These are phyloP conservation scores for Pneumocystis carinii DNA, from an alignment of 1,139 yeast genomes.

Conservation along the genomic window DNA sequence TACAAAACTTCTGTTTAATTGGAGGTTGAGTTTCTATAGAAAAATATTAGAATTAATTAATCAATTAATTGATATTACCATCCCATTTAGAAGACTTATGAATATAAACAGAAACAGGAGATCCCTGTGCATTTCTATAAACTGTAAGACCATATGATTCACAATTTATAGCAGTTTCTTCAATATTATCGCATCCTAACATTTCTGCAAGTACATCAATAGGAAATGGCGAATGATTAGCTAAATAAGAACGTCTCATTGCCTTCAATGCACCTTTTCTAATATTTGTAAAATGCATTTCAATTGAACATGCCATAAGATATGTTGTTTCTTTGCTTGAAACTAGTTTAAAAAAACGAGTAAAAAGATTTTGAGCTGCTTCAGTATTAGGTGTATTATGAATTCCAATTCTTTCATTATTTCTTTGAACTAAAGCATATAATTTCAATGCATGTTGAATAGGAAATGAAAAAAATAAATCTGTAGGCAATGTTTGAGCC, in stretches of 20 bases:
- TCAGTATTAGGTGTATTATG: conserved; percentile 42
- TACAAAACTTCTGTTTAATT: conserved; percentile 4
- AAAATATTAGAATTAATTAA: neutral
- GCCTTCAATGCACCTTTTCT: conserved; percentile 62
- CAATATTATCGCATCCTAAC: conserved; percentile 8
- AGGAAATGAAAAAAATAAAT: conserved; percentile 38
- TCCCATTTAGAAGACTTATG: conserved; percentile 8
- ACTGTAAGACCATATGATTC: conserved; percentile 9
- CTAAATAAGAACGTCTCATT: conserved; percentile 24
- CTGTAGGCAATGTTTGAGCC: conserved; percentile 50
- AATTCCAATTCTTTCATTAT: conserved; percentile 35
- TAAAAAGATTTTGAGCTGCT: conserved; percentile 49
- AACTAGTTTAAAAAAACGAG: conserved; percentile 46
- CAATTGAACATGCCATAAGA: conserved; percentile 58
- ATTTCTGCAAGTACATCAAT: conserved; percentile 6
- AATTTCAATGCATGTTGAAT: conserved; percentile 61
- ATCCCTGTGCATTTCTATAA: conserved; percentile 3
- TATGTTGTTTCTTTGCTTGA: conserved; percentile 45
- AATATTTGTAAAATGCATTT: conserved; percentile 65
- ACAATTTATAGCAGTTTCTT: conserved; percentile 6
- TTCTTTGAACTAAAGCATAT: conserved; percentile 51
- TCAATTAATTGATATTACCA: conserved; percentile 3
- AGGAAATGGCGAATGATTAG: conserved; percentile 7
- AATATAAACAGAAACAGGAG: conserved; percentile 2
- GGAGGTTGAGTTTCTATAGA: conserved; percentile 4